phyloP scores from a whole-genome alignment of 306 rosid species.

The Acacia crassicarpa region DNA sequence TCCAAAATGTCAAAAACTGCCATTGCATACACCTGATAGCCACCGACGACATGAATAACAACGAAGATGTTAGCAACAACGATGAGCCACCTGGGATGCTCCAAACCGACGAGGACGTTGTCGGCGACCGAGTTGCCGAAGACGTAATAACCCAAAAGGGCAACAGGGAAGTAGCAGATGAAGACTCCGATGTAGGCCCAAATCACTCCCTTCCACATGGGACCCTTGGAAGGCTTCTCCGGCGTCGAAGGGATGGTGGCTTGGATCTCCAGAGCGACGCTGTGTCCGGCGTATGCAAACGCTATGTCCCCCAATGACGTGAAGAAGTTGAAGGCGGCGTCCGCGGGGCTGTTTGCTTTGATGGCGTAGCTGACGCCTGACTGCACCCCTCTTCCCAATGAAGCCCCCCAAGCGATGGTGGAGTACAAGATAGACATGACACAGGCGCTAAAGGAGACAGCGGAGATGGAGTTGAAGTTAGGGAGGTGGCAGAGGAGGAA shows the following conservation, averaged over 20 bases:
- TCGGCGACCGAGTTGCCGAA: conserved; percentile 55
- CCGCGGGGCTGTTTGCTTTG: conserved; percentile 32
- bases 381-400: conserved; percentile 40
- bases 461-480: conserved; percentile 71
- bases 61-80: conserved; percentile 79
- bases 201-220: conserved; percentile 86
- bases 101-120: conserved; percentile 39
- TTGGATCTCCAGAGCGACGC: conserved; percentile 82
- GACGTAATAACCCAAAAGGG: conserved; percentile 58
- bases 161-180: conserved; percentile 80
- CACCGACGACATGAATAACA: conserved; percentile 74
- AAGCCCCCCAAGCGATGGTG: conserved; percentile 74
- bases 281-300: conserved; percentile 91
- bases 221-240: conserved; percentile 74
- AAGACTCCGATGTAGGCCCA: conserved; percentile 78
- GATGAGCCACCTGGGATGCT: conserved; percentile 72
- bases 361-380: conserved; percentile 50
- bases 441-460: conserved; percentile 68
- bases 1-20: conserved; percentile 87
- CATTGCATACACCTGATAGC: conserved; percentile 86
- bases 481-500: conserved; percentile 70
- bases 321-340: conserved; percentile 52
- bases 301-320: conserved; percentile 75
- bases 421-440: conserved; percentile 69
- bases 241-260: conserved; percentile 89